Evolutionary conservation across 352 stramenopile genomes (phyloP).

Genomic region (Globisporangium nunn): DNA sequence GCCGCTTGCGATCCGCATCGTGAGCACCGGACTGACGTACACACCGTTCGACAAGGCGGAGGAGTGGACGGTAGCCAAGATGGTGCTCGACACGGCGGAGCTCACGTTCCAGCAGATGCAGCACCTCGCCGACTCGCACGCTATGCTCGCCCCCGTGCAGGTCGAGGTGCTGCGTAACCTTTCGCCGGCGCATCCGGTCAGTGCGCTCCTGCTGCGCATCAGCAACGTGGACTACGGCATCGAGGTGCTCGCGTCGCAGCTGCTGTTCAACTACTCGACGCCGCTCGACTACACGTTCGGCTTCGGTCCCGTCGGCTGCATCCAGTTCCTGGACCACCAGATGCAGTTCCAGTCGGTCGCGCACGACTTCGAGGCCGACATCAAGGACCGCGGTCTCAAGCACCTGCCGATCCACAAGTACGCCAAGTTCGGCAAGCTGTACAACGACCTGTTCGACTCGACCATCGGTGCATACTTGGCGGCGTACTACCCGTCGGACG

Average conservation of each 20-base stretch:
- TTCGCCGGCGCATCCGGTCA: slow-evolving; percentile 23
- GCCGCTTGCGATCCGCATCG: slow-evolving; percentile 32
- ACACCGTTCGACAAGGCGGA: slow-evolving; percentile 26
- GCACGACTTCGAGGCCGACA: slow-evolving; percentile 3
- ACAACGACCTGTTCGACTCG: neutral
- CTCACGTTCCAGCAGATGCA: slow-evolving; percentile 42
- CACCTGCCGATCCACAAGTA: slow-evolving; percentile 9
- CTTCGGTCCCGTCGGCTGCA: slow-evolving; percentile 25
- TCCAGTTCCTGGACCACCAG: slow-evolving; percentile 18
- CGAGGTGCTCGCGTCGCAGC: slow-evolving; percentile 22
- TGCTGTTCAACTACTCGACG: slow-evolving; percentile 37
- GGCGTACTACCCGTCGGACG: neutral
- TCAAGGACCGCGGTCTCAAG: slow-evolving; percentile 2
- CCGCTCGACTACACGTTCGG: slow-evolving; percentile 37
- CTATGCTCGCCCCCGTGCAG: slow-evolving; percentile 34
- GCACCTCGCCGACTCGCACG: slow-evolving; percentile 48
- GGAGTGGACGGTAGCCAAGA: slow-evolving; percentile 49
- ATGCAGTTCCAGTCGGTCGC: neutral
- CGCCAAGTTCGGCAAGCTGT: slow-evolving; percentile 2
- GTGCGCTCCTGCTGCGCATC: slow-evolving; percentile 26
- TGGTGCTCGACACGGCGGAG: slow-evolving; percentile 33
- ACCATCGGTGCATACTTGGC: neutral
- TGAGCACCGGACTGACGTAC: slow-evolving; percentile 39
- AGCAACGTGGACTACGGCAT: slow-evolving; percentile 33
- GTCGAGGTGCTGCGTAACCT: slow-evolving; percentile 34